Percentiles rank a stretch among this genome's conserved stretches.
These are phyloP conservation scores for Brachypodium distachyon DNA, from an alignment of 202 grass and related monocot genomes.

Conservation along the genomic window DNA sequence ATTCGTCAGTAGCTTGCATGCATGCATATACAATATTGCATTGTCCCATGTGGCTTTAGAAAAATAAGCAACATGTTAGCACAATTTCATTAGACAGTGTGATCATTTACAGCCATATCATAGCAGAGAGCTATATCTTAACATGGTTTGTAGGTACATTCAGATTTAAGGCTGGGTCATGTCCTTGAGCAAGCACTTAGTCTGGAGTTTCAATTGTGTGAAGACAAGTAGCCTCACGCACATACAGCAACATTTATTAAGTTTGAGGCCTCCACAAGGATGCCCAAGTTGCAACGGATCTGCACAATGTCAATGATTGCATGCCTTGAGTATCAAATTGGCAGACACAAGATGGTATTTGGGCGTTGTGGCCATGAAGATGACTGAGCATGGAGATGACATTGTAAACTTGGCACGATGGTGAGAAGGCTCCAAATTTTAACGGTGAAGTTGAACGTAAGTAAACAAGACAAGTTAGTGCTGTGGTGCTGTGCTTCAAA, in stretches of 20 bases:
- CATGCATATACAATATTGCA: background rate
- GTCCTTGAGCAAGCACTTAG: too few species aligned
- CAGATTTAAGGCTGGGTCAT: background rate
- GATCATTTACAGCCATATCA: background rate
- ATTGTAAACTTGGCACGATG: background rate
- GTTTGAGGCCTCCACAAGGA: too few species aligned
- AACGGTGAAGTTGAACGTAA: background rate
- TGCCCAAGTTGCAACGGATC: too few species aligned
- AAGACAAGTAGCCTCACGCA: background rate
- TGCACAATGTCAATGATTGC: too few species aligned
- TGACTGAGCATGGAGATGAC: background rate
- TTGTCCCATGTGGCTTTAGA: background rate
- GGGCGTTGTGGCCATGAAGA: background rate
- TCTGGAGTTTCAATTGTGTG: background rate
- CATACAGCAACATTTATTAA: background rate
- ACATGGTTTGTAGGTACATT: background rate
- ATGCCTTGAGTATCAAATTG: background rate
- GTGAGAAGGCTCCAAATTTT: background rate
- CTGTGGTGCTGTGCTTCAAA: background rate
- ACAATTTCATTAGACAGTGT: background rate
- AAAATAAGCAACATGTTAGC: background rate
- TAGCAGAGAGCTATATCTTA: background rate
- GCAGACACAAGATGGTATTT: background rate
- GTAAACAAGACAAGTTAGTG: background rate
- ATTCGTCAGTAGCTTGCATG: background rate